Evolutionary conservation across 2,329 filamentous ascomycete species (phyloP), one percentile per base, ranked within the genome.

Genomic region (Tolypocladium ovalisporum): DNA sequence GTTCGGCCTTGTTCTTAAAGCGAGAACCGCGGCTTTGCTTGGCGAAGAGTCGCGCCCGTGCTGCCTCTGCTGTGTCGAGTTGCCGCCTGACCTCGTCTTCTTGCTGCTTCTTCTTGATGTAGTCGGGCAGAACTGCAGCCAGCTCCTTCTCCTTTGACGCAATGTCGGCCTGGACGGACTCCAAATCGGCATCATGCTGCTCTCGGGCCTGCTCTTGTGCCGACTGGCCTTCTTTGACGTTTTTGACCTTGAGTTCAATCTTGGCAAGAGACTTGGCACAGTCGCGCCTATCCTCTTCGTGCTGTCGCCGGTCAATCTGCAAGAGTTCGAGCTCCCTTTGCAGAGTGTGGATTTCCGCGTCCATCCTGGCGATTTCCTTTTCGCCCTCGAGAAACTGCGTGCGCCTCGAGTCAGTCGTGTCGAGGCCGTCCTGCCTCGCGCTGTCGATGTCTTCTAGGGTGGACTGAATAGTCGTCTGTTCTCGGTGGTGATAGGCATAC

Each of bases 401-500:
- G 40, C 89, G 86, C 65, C 89, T 90, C 57, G 87, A 85, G 64
- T 96, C 92, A 22, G 89, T 90, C 60, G 87, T 88, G 62, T 95
- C 91, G 34, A 92, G 85, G 1, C 93, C 91, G 36, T 86, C 88
- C 64, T 91, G 87, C 56, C 92, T 84, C 54, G 85, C 83, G 58
- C 87, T 87, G 63, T 97, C 93, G 44, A 99, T 85, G 57, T 86
- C 86, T 56, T 94, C 89, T 22, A 99, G 80, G 3, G 88, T 84
- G 51, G 85, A 83, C 59, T 88, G 80, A 39, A 96, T 85, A 27
- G 88, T 87, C 22, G 87, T 82, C 68, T 97, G 91, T 66, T 97
- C 90, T 60, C 90, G 87, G 64, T 94, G 87, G 72, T 96, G 91
- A 66, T 96, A 92, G 0, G 92, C 94, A 69, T 97, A 97, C 71